phyloP scores from a whole-genome alignment of 805 yeast genomes.

The Priceomyces carsonii region DNA sequence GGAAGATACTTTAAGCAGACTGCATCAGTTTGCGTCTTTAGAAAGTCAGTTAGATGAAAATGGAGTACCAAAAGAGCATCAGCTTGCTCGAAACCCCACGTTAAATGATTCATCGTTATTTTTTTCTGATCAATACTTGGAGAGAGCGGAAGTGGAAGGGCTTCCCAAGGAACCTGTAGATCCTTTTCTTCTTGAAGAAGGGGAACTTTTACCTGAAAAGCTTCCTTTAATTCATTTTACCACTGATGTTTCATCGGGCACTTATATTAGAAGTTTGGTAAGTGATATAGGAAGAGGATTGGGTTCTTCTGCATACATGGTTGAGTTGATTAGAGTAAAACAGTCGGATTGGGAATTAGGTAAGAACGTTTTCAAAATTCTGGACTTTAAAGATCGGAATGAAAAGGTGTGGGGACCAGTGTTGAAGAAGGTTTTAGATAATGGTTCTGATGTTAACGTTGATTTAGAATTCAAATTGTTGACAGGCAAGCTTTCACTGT shows the following conservation, averaged over 20 bases:
- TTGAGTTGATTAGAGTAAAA: conserved; percentile 63
- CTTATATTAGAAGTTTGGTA: conserved; percentile 85
- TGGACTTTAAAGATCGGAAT: conserved; percentile 61
- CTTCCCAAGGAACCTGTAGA: conserved; percentile 39
- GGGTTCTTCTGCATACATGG: conserved; percentile 86
- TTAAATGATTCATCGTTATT: conserved; percentile 62
- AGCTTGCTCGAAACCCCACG: conserved; percentile 51
- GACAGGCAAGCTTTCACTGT: conserved; percentile 8
- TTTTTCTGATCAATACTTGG: conserved; percentile 57
- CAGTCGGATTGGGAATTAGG: conserved; percentile 87
- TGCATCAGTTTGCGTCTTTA: conserved; percentile 54
- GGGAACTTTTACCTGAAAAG: conserved; percentile 42
- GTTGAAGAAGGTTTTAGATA: conserved; percentile 51
- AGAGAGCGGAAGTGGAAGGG: conserved; percentile 40
- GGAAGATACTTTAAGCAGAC: conserved; percentile 51
- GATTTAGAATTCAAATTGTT: conserved; percentile 19
- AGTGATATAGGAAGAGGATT: conserved; percentile 87
- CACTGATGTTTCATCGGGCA: conserved; percentile 88
- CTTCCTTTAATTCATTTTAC: conserved; percentile 74
- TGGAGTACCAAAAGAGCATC: conserved; percentile 46
- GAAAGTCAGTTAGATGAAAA: conserved; percentile 48
- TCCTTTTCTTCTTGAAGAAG: conserved; percentile 39
- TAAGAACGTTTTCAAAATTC: conserved; percentile 63
- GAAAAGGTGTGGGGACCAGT: conserved; percentile 74
- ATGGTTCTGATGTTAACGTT: conserved; percentile 27